Percentiles rank a stretch among this genome's conserved stretches.
Evolutionary conservation across 2,329 filamentous ascomycete species (phyloP).

Genomic region (Elsinoe ampelina): DNA sequence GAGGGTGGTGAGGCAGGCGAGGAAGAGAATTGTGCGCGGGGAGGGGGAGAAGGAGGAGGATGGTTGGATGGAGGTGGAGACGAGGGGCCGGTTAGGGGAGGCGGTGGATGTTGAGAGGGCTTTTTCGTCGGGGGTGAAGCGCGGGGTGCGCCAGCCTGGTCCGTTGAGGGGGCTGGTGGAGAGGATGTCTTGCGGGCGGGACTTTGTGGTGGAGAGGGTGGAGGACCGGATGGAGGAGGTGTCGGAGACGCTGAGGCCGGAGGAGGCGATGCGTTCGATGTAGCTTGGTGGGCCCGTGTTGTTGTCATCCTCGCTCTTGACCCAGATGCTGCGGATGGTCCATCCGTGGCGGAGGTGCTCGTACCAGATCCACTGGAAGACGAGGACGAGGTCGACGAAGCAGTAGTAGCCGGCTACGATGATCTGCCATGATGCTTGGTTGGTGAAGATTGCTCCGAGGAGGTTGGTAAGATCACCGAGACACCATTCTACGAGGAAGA

Average conservation of each 20-base stretch:
- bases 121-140: slow-evolving; percentile 22
- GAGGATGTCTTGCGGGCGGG: slow-evolving; percentile 15
- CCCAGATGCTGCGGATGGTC: slow-evolving; percentile 32
- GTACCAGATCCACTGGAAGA: slow-evolving; percentile 59
- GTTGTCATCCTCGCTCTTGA: slow-evolving; percentile 17
- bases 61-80: slow-evolving; percentile 20
- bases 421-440: slow-evolving; percentile 58
- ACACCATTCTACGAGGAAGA: slow-evolving; percentile 58
- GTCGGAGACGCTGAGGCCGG: slow-evolving; percentile 13
- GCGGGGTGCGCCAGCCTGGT: slow-evolving; percentile 15
- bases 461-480: slow-evolving; percentile 56
- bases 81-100: neutral
- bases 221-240: slow-evolving; percentile 5
- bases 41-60: slow-evolving; percentile 36
- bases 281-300: slow-evolving; percentile 22
- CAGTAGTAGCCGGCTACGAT: slow-evolving; percentile 58
- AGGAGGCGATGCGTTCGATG: slow-evolving; percentile 25
- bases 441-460: slow-evolving; percentile 52
- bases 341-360: slow-evolving; percentile 45
- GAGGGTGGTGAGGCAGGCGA: slow-evolving; percentile 38
- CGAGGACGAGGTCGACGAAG: slow-evolving; percentile 53
- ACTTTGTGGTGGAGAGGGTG: slow-evolving; percentile 9
- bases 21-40: slow-evolving; percentile 38
- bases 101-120: slow-evolving; percentile 17
- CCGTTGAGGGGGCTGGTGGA: neutral